Percentiles rank a stretch among this genome's conserved stretches.
Evolutionary conservation across 164 flowering plant genomes (phyloP).

Genomic region (Malania oleifera): DNA sequence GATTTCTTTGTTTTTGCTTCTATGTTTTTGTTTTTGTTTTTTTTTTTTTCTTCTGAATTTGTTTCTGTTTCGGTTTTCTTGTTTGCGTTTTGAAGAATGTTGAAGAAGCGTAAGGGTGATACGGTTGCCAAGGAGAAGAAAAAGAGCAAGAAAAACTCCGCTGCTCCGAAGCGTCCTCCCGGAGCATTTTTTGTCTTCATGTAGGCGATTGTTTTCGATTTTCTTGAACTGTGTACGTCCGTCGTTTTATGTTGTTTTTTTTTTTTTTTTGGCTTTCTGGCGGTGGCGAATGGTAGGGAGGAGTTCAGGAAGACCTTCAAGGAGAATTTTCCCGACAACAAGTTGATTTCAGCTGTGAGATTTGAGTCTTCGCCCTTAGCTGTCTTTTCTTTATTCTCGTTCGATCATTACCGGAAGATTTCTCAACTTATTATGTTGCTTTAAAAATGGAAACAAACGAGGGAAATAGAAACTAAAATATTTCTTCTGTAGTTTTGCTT

Average conservation of each 20-base stretch:
- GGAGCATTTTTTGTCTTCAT: conserved; percentile 32
- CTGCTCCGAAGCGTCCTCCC: conserved; percentile 33
- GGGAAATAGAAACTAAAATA: no score
- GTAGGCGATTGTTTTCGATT: conserved; percentile 12
- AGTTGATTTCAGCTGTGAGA: conserved; percentile 25
- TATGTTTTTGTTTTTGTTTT: neutral
- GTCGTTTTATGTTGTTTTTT: neutral
- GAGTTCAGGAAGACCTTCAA: conserved; percentile 31
- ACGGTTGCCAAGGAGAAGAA: conserved; percentile 5
- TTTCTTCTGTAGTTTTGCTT: no score
- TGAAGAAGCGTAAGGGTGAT: conserved; percentile 11
- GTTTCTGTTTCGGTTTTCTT: neutral
- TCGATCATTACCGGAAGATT: no score
- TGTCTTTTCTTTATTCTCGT: neutral
- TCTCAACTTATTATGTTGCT: no score
- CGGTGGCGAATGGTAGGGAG: conserved; percentile 18
- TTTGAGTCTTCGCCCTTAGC: neutral
- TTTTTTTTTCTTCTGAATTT: neutral
- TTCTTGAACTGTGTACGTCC: neutral
- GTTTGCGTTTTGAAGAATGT: neutral
- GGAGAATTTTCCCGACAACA: conserved; percentile 31
- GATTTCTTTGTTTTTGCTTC: neutral
- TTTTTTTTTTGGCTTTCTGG: neutral
- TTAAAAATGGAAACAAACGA: no score
- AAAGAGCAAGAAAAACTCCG: conserved; percentile 18